phyloP scores from a whole-genome alignment of 768 basidiomycete species.

The Tricholoma terreum region DNA sequence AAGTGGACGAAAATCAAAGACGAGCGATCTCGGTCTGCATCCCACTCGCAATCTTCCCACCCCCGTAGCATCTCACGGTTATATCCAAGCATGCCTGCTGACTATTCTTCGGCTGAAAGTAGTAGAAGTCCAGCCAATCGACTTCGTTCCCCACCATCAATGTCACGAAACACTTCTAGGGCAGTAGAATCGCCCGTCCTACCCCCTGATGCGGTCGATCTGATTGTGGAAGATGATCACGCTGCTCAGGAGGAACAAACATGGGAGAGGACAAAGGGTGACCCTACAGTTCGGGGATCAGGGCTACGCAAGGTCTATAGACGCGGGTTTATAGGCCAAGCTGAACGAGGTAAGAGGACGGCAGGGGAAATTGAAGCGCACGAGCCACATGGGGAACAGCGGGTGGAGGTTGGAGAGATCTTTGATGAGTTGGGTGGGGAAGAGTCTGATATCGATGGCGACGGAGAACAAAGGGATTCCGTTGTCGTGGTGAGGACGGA shows the following conservation, averaged over 20 bases:
- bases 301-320: constrained; percentile 53
- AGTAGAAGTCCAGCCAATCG: constrained; percentile 22
- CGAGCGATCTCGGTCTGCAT: constrained; percentile 12
- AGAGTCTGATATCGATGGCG: constrained; percentile 22
- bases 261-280: constrained; percentile 58
- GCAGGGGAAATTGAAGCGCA: constrained; percentile 43
- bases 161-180: constrained; percentile 31
- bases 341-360: constrained; percentile 28
- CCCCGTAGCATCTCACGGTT: constrained; percentile 6
- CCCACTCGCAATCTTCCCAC: constrained; percentile 24
- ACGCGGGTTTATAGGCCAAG: constrained; percentile 42
- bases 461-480: constrained; percentile 21
- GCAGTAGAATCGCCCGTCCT: constrained; percentile 30
- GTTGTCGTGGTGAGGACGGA: constrained; percentile 18
- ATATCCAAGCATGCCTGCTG: constrained; percentile 11
- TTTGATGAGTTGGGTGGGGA: constrained; percentile 32
- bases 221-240: constrained; percentile 69
- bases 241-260: constrained; percentile 52
- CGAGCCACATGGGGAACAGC: constrained; percentile 22
- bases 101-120: constrained; percentile 25
- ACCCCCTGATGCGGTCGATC: constrained; percentile 81
- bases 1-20: constrained; percentile 38
- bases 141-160: constrained; percentile 27
- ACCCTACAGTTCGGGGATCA: constrained; percentile 45
- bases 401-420: constrained; percentile 42